Evolutionary conservation across 176 grass and related monocot genomes (phyloP), one percentile per base, ranked within the genome.

Genomic region (Coix lacrymajobi): DNA sequence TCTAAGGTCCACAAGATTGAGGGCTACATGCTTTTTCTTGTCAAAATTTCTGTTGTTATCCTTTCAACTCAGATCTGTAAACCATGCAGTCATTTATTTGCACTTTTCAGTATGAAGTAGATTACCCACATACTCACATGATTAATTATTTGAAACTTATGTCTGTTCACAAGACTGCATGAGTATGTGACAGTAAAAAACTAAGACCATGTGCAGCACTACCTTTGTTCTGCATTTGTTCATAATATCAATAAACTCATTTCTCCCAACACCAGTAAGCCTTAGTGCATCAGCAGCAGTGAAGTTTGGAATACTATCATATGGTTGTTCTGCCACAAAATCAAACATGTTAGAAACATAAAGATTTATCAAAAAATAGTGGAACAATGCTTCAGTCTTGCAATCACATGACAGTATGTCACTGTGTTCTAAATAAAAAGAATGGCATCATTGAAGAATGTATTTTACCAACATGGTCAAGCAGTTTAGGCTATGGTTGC

Each of bases 161-260:
- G 44, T 46, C 66, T 60, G n/a, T 72, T 83, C 37, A 63, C 44
- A 83, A 66, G 67, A 77, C 63, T 89, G 56, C 67, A 81, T 82
- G 49, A 30, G 38, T 14, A 66, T 78, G 11, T 73, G 13, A 66
- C 28, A 51, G 71, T 70, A 43, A 28, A 44, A 71, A 71, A 15
- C 6, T 46, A 71, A 73, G 19, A 89, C 32, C 31, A 85, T 52
- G 5, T 3, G 70, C 9, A 43, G 70, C 58, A 76, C 29, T 87
- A 98, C 96, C 96, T 98, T 98, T 69, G 96, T 95, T 88, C 96
- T 95, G 87, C 96, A 98, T 87, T 93, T 98, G 80, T 98, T 98
- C 96, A 98, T 98, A 66, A 95, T 98, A 79, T 98, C 96, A 71
- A 98, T 98, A 76, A 95, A 98, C 79, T 98, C 96, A 62, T 98